A percentile compares a stretch with the other conserved stretches of the same genome.
These are phyloP conservation scores for Schizopora paradoxa DNA, from an alignment of 1,284 basidiomycete genomes.

Conservation along the genomic window DNA sequence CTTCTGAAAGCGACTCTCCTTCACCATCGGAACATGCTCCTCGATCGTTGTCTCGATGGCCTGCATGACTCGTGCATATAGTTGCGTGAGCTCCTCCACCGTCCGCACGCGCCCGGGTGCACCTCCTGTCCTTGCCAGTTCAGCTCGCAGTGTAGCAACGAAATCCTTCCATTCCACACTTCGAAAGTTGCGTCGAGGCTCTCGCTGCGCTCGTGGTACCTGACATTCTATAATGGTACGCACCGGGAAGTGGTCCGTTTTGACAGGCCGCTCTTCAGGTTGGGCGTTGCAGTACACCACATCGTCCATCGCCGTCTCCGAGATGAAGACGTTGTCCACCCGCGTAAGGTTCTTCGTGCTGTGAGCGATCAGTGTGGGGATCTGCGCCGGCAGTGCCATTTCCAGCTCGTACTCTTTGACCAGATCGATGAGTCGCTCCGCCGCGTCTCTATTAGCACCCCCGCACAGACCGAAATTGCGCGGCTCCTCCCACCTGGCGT, in stretches of 20 bases:
- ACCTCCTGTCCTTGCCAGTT: conserved; percentile 2
- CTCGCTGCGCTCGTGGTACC: neutral
- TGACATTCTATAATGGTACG: conserved; percentile 20
- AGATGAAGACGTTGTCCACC: conserved; percentile 31
- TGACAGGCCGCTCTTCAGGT: conserved; percentile 16
- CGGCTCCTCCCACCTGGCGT: conserved; percentile 19
- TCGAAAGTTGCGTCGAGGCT: conserved; percentile 18
- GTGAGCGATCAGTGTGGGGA: conserved; percentile 27
- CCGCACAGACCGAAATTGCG: conserved; percentile 10
- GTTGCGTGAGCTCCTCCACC: conserved; percentile 11
- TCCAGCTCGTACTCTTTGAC: conserved; percentile 9
- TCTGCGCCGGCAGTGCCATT: conserved; percentile 18
- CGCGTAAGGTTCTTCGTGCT: conserved; percentile 25
- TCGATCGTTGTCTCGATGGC: conserved; percentile 21
- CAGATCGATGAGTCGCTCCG: conserved; percentile 16
- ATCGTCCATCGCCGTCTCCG: conserved; percentile 12
- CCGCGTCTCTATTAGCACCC: conserved; percentile 6
- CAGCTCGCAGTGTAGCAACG: conserved; percentile 2
- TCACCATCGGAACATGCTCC: conserved; percentile 22
- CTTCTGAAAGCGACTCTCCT: conserved; percentile 23
- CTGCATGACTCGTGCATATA: conserved; percentile 16
- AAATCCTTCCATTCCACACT: conserved; percentile 23
- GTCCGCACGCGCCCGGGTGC: conserved; percentile 15
- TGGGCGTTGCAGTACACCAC: conserved; percentile 23
- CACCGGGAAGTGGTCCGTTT: conserved; percentile 32